Conservation (phyloP, 441 rosid genomes). For the California macrophylla region DNA sequence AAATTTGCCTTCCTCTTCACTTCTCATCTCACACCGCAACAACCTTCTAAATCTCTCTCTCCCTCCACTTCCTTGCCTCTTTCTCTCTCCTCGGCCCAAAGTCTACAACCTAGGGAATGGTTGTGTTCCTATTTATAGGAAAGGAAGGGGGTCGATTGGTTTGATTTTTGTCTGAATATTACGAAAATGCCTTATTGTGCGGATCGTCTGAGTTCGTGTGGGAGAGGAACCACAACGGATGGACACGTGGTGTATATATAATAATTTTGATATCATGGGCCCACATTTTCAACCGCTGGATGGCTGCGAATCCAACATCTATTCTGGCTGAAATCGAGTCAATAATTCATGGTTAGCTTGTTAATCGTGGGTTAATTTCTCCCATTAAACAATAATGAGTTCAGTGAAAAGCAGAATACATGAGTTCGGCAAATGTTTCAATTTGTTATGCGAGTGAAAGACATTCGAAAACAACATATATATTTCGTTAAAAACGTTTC, state of each 20-base stretch:
- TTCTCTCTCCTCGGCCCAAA: constrained; percentile 1
- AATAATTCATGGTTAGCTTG: too few relatives aligned
- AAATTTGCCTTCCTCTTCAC: neutral
- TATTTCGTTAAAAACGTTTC: too few relatives aligned
- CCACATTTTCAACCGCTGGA: neutral
- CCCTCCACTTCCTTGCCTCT: neutral
- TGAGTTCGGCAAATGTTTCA: too few relatives aligned
- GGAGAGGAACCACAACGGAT: neutral
- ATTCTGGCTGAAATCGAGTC: too few relatives aligned
- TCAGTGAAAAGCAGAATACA: too few relatives aligned
- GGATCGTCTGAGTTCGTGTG: neutral
- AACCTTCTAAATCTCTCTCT: neutral
- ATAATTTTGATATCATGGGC: neutral
- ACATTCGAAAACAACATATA: too few relatives aligned
- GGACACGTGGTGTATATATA: neutral
- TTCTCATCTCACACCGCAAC: neutral
- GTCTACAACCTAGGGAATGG: neutral
- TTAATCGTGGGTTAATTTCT: too few relatives aligned
- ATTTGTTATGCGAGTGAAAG: too few relatives aligned
- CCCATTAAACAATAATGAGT: too few relatives aligned
- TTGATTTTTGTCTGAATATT: neutral
- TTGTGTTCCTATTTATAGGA: neutral
- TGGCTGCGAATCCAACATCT: neutral
- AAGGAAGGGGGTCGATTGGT: neutral
- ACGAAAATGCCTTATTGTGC: neutral